Base-by-base conservation (phyloP, 169 alveolate genomes). In the Plasmodium inui region DNA sequence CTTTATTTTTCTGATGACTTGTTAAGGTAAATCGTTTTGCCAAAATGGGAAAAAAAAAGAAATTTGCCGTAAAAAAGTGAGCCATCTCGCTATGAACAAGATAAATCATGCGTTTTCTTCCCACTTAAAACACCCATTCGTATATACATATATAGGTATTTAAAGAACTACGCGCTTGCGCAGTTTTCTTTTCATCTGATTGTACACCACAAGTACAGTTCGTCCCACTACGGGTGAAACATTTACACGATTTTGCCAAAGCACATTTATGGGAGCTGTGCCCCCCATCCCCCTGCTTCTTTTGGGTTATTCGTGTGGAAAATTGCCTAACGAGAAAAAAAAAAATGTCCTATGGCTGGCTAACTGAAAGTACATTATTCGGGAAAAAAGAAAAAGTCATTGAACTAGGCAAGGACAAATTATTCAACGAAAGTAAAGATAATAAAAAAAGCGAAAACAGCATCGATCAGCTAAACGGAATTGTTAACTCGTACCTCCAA, bases 321-420 rank as follows among this genome's bases (percentile, higher is more conserved):
- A 67, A 67, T 28, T 67, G 76, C 76, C 76, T 67, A 39, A 67
- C 76, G n/a, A 82, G 70, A 79, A 30, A 74, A 53, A n/a, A 73
- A 41, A 89, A 89, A 34, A 89, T 89, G 94, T 89, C 94, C 26
- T 89, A 89, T 80, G 94, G 94, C 14, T 89, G 94, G 94, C 44
- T 89, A 17, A 89, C 94, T 17, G 94, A 89, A 89, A 89, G 94
- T 41, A 89, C 94, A 22, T 22, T 79, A 30, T 78, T 78, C 79
- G 78, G 78, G 70, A 89, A 89, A 80, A 89, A 89, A 78, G 94
- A 89, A 89, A 70, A 89, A 79, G 76, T 67, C 14, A 89, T 89
- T 78, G 90, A 89, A 57, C 53, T 89, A 79, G 72, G 71, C 74
- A 80, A 78, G 70, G 94, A 89, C 72, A 89, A 89, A 57, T 41